phyloP scores from a whole-genome alignment of 768 basidiomycete species.

The Naganishia kalamii region DNA sequence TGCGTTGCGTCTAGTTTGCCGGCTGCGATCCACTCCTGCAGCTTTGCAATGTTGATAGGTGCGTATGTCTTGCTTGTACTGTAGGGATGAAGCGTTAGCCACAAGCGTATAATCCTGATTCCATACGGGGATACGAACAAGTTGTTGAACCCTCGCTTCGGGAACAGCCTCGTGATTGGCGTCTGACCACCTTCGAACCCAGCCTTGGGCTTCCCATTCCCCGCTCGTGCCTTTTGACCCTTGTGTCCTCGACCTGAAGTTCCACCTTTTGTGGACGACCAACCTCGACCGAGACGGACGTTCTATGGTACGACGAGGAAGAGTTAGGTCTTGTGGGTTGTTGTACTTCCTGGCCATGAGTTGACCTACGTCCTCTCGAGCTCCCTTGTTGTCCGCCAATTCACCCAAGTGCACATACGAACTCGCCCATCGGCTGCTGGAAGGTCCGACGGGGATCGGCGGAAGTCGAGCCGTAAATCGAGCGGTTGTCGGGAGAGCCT shows the following conservation, averaged over 20 bases:
- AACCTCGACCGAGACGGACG: slow-evolving; percentile 77
- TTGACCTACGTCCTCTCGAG: slow-evolving; percentile 31
- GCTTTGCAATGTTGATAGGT: slow-evolving; percentile 74
- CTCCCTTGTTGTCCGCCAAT: slow-evolving; percentile 34
- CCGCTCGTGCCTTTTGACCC: slow-evolving; percentile 88
- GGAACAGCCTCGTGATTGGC: slow-evolving; percentile 78
- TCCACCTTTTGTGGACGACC: slow-evolving; percentile 82
- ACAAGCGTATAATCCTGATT: neutral
- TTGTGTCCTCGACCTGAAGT: slow-evolving; percentile 92
- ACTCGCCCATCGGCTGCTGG: slow-evolving; percentile 33
- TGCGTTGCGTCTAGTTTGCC: slow-evolving; percentile 70
- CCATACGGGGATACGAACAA: slow-evolving; percentile 55
- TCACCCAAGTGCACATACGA: slow-evolving; percentile 34
- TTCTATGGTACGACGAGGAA: slow-evolving; percentile 15
- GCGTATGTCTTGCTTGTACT: slow-evolving; percentile 73
- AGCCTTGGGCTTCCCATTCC: slow-evolving; percentile 69
- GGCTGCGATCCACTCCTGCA: slow-evolving; percentile 85
- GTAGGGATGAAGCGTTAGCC: slow-evolving; percentile 2
- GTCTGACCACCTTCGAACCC: slow-evolving; percentile 98
- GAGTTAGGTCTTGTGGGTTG: neutral
- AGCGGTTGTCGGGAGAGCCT: slow-evolving; percentile 5
- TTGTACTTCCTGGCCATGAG: neutral
- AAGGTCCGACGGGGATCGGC: slow-evolving; percentile 20
- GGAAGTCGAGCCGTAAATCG: neutral
- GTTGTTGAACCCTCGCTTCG: slow-evolving; percentile 91